Evolutionary conservation across 768 basidiomycete species (phyloP).

Genomic region (Phlegmacium glaucopus): DNA sequence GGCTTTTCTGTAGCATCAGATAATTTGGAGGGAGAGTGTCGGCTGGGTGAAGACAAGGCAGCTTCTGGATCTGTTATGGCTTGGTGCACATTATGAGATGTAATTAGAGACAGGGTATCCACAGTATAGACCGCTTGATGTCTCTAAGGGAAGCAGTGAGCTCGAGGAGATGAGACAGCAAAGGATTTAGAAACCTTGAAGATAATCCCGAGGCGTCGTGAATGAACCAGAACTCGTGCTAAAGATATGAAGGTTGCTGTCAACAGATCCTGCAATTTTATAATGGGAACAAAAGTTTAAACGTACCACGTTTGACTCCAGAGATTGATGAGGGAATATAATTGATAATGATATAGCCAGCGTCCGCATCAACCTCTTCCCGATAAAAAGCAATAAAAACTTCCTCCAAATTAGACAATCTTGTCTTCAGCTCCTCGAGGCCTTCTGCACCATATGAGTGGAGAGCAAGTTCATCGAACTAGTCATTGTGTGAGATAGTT

Average conservation of each 20-base stretch:
- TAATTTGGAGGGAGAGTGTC: constrained; percentile 5
- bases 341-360: constrained; percentile 41
- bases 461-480: constrained; percentile 39
- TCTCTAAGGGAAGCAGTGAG: constrained; percentile 31
- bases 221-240: constrained; percentile 47
- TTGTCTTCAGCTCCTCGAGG: constrained; percentile 43
- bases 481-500: constrained; percentile 7
- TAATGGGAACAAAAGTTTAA: not conserved
- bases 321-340: constrained; percentile 41
- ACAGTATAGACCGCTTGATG: constrained; percentile 45
- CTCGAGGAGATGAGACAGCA: constrained; percentile 17
- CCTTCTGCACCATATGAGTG: constrained; percentile 38
- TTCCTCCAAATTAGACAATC: constrained; percentile 32
- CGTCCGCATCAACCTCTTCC: constrained; percentile 32
- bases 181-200: constrained; percentile 37
- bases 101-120: constrained; percentile 41
- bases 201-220: constrained; percentile 41
- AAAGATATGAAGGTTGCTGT: constrained; percentile 8
- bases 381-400: constrained; percentile 46
- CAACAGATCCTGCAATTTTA: not conserved
- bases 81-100: constrained; percentile 34
- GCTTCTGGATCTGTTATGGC: constrained; percentile 22
- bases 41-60: constrained; percentile 5
- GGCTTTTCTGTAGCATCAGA: constrained; percentile 8
- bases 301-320: constrained; percentile 28